Evolutionary conservation across 768 basidiomycete species (phyloP).

Genomic region (Rhodocollybia butyracea): DNA sequence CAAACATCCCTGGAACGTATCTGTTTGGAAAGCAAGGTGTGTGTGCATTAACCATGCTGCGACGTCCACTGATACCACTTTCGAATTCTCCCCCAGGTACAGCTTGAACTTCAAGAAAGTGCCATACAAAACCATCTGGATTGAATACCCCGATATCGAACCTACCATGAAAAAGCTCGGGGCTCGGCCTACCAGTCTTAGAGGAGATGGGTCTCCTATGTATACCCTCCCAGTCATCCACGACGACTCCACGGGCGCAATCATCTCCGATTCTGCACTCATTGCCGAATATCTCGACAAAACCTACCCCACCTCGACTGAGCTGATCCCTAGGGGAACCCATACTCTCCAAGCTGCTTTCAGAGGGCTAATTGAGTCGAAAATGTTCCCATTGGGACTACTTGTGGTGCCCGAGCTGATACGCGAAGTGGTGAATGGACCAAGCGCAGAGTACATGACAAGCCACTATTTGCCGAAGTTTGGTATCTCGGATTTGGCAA

Average conservation of each 20-base stretch:
- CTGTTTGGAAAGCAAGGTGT: background rate
- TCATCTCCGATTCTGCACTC: constrained; percentile 37
- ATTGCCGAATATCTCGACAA: constrained; percentile 53
- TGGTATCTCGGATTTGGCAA: constrained; percentile 32
- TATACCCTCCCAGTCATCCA: constrained; percentile 52
- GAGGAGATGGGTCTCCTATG: constrained; percentile 24
- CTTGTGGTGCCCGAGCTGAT: background rate
- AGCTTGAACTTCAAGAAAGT: constrained; percentile 25
- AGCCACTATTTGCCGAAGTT: constrained; percentile 28
- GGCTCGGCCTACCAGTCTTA: constrained; percentile 26
- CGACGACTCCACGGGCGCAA: constrained; percentile 37
- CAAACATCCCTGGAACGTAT: background rate
- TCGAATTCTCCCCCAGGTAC: background rate
- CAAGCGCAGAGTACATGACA: background rate
- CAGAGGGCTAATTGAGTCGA: constrained; percentile 11
- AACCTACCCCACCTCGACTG: constrained; percentile 41
- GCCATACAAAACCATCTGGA: constrained; percentile 45
- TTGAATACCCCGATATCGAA: constrained; percentile 51
- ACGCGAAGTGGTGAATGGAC: background rate
- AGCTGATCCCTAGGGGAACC: constrained; percentile 35
- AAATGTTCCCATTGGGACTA: background rate
- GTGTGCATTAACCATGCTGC: too few relatives aligned
- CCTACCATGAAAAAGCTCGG: constrained; percentile 29
- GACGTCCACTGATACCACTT: too few relatives aligned
- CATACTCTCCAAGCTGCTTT: too few relatives aligned